Evolutionary conservation across 1,284 basidiomycete genomes (phyloP).

Genomic region (Rhodotorula sp.): DNA sequence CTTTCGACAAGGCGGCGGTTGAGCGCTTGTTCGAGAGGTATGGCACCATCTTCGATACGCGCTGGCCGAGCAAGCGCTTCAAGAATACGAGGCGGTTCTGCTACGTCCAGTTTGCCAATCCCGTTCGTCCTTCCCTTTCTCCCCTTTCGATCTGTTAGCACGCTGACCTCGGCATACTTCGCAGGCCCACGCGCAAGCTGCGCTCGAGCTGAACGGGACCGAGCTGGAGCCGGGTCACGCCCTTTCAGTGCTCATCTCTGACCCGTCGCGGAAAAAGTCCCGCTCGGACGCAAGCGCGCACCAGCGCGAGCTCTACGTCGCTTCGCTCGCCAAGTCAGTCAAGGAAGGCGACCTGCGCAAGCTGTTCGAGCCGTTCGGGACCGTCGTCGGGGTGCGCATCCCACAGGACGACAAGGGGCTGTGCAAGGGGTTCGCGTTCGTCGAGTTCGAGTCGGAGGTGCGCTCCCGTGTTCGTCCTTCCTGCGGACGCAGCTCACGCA

Average conservation of each 20-base stretch:
- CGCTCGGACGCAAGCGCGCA: conserved; percentile 79
- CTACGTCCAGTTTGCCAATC: conserved; percentile 86
- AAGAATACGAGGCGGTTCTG: conserved; percentile 87
- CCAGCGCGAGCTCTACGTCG: conserved; percentile 79
- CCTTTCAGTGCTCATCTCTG: conserved; percentile 82
- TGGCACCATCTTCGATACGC: conserved; percentile 86
- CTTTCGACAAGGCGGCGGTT: conserved; percentile 74
- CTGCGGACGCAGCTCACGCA: background rate
- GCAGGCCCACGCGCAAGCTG: conserved; percentile 72
- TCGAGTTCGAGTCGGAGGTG: conserved; percentile 84
- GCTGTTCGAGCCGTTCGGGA: conserved; percentile 79
- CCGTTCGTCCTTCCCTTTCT: conserved; percentile 58
- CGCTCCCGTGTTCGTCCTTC: conserved; percentile 38
- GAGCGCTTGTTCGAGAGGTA: conserved; percentile 79
- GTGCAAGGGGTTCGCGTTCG: conserved; percentile 85
- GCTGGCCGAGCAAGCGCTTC: conserved; percentile 98
- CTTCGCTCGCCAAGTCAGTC: conserved; percentile 74
- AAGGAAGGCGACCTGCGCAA: conserved; percentile 71
- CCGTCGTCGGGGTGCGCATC: conserved; percentile 76
- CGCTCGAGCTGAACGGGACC: conserved; percentile 73
- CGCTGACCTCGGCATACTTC: conserved; percentile 5
- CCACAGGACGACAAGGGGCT: conserved; percentile 69
- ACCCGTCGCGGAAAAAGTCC: conserved; percentile 83
- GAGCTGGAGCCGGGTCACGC: conserved; percentile 63
- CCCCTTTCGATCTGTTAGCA: background rate